A percentile compares a stretch with the other conserved stretches of the same genome.
Conservation (phyloP, 2,329 filamentous ascomycete genomes). For the Eutypella sp. region DNA sequence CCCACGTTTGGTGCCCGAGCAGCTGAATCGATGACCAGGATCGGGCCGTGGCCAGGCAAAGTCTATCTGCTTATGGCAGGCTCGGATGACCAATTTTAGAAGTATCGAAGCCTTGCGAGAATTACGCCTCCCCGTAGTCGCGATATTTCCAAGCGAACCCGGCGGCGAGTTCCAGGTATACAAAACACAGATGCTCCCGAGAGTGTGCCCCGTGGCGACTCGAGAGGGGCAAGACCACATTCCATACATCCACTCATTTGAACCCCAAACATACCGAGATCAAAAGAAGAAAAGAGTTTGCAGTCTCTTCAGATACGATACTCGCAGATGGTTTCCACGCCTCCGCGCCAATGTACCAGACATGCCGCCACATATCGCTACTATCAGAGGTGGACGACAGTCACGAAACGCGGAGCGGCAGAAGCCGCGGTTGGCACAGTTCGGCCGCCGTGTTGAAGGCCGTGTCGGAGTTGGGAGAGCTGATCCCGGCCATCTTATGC, state of each 20-base stretch:
- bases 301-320: neutral
- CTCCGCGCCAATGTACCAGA: neutral
- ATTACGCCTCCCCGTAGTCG: too few relatives aligned
- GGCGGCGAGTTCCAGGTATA: neutral
- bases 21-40: neutral
- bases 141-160: too few relatives aligned
- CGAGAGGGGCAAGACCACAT: too few relatives aligned
- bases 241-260: neutral
- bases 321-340: neutral
- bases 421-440: conserved; percentile 2
- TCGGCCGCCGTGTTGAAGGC: conserved; percentile 2
- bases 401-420: neutral
- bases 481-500: conserved; percentile 16
- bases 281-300: too few relatives aligned
- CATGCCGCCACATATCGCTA: neutral
- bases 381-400: neutral
- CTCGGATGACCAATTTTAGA: neutral
- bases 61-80: too few relatives aligned
- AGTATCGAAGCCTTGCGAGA: neutral
- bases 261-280: too few relatives aligned
- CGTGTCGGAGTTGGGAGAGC: conserved; percentile 15
- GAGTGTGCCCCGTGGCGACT: neutral
- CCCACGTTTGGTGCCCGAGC: neutral
- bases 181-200: neutral
- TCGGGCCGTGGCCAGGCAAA: neutral